Evolutionary conservation across 805 yeast species (phyloP), one percentile per base, ranked within the genome.

Genomic region (Kurtzmaniella fragi): DNA sequence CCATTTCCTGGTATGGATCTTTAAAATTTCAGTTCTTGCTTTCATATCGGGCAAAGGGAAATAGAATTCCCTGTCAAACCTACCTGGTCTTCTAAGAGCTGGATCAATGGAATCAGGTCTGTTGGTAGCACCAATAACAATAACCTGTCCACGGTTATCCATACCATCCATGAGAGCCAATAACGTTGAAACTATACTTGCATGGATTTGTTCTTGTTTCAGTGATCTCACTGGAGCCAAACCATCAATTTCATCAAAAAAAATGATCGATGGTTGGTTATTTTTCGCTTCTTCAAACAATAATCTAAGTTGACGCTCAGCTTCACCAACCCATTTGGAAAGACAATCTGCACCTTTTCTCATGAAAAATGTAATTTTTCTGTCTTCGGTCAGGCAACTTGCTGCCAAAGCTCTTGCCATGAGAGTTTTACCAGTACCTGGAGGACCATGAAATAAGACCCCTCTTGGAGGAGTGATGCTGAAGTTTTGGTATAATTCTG

Each of bases 291-390:
- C 98, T 63, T 93, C 98, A 58, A 93, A 93, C 41, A 93, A 64
- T 32, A 91, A 67, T 43, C 99, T 69, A 44, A 93, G 68, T 59
- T 93, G 98, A 48, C 99, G 74, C 62, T 93, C 99, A 5, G 98
- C 98, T 61, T 93, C 99, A 53, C 99, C 99, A 3, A 93, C 98
- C 99, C 99, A 93, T 65, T 93, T 93, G 33, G 96, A 86, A 50
- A 93, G 67, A 56, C 95, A 85, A 59, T 93, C 99, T 0, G 99
- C 98, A 47, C 99, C 99, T 58, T 93, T 93, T 45, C 99, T 70
- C 99, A 93, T 93, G 62, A 89, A 93, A 54, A 93, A 93, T 0
- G 99, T 89, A 42, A 93, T 89, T 49, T 93, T 91, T 44, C 83
- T 71, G 11, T 82, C 81, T 13, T 85, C 81, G 0, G 95, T 78